Conservation (phyloP, 2,329 filamentous ascomycete genomes). For the Fonsecaea multimorphosa region DNA sequence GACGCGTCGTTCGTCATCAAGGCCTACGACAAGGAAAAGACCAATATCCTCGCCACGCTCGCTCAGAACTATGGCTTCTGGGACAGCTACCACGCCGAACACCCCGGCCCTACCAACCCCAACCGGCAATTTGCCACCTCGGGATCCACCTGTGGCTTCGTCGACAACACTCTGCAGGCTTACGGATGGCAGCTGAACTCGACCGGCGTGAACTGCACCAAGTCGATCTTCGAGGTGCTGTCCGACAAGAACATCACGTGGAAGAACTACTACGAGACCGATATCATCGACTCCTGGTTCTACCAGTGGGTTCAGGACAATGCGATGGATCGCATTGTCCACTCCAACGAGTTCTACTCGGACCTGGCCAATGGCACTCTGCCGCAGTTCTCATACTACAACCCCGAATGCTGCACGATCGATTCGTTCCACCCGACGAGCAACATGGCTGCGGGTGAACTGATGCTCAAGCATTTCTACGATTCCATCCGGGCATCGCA, state of each 20-base stretch:
- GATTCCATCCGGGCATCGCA: conserved; percentile 26
- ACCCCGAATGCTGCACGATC: conserved; percentile 44
- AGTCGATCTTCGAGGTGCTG: conserved; percentile 30
- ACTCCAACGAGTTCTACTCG: conserved; percentile 61
- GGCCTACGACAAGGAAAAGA: conserved; percentile 25
- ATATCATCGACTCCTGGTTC: conserved; percentile 30
- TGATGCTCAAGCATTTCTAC: conserved; percentile 33
- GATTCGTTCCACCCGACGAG: conserved; percentile 34
- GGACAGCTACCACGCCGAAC: conserved; percentile 30
- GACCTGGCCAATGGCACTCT: conserved; percentile 69
- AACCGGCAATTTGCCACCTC: conserved; percentile 30
- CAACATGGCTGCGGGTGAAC: conserved; percentile 32
- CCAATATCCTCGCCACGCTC: conserved; percentile 19
- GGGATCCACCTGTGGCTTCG: conserved; percentile 27
- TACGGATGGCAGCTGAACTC: conserved; percentile 29
- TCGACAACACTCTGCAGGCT: conserved; percentile 29
- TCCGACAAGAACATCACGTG: conserved; percentile 29
- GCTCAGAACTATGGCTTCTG: conserved; percentile 32
- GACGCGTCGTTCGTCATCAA: conserved; percentile 34
- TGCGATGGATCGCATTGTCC: conserved; percentile 28
- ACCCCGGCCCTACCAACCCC: conserved; percentile 30
- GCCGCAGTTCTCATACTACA: conserved; percentile 69
- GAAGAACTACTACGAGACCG: conserved; percentile 35
- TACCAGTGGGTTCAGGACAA: conserved; percentile 34
- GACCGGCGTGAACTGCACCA: conserved; percentile 23